Percentiles rank a stretch among this genome's conserved stretches.
phyloP scores from a whole-genome alignment of 2,329 filamentous ascomycete species.

The Chaetomium strumarium region DNA sequence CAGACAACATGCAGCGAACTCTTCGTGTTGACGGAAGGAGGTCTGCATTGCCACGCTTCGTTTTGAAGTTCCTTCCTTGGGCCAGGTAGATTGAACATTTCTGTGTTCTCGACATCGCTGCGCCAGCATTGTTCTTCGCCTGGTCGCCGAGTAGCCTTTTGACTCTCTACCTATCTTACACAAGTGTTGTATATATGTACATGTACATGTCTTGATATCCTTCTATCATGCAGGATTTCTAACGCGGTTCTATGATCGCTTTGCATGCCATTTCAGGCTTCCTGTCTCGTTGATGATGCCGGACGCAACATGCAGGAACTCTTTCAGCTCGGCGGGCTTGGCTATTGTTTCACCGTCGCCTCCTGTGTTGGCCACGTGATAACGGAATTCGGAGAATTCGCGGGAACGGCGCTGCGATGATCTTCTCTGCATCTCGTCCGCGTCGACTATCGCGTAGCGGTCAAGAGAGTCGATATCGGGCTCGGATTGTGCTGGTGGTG shows the following conservation, averaged over 20 bases:
- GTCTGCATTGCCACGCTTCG: no score
- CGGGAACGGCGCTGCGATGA: no score
- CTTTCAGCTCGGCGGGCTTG: background rate
- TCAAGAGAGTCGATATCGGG: background rate
- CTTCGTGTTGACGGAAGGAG: no score
- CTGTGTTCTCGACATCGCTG: background rate
- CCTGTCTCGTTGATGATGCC: constrained; percentile 5
- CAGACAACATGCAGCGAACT: no score
- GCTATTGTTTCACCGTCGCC: background rate
- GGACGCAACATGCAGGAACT: constrained; percentile 1
- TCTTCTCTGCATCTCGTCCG: background rate
- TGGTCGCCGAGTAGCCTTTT: no score
- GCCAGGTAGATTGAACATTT: background rate
- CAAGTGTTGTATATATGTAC: no score
- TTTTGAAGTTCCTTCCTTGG: no score
- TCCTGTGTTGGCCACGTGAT: background rate
- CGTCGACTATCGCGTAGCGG: background rate
- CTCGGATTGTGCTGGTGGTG: background rate
- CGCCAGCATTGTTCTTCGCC: no score
- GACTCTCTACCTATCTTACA: no score
- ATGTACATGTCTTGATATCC: background rate
- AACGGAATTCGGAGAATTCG: background rate
- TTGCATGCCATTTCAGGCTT: constrained; percentile 13
- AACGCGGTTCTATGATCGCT: background rate
- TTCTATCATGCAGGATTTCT: no score